Evolutionary conservation across 495 filamentous ascomycete genomes (phyloP).

Genomic region (Friedmanniomyces endolithicus): DNA sequence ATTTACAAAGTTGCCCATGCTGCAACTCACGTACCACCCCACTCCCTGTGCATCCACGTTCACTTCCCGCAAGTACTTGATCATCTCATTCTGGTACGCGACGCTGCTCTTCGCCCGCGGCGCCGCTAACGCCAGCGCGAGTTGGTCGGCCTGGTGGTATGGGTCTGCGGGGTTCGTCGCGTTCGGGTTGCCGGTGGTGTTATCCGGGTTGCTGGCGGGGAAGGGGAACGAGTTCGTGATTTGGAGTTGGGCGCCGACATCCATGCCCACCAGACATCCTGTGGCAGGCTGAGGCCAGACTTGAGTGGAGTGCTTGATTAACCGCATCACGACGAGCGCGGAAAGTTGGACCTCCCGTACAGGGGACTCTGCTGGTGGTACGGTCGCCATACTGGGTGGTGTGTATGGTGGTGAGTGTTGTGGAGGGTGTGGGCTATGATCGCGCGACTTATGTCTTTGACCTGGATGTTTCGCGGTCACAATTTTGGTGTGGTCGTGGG

Average conservation of each 20-base stretch:
- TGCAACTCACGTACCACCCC: conserved; percentile 97
- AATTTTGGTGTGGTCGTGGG: no score
- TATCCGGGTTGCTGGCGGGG: conserved; percentile 44
- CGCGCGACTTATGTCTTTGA: neutral
- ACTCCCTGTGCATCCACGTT: conserved; percentile 97
- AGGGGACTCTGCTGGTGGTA: conserved; percentile 1
- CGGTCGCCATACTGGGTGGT: conserved; percentile 11
- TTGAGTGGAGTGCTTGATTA: conserved; percentile 82
- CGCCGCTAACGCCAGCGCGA: conserved; percentile 71
- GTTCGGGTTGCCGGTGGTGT: conserved; percentile 27
- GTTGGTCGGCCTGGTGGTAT: conserved; percentile 37
- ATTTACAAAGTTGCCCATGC: conserved; percentile 97
- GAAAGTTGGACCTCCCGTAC: conserved; percentile 62
- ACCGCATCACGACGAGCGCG: conserved; percentile 88
- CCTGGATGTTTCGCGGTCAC: neutral
- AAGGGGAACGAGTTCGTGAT: conserved; percentile 93
- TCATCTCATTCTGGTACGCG: conserved; percentile 91
- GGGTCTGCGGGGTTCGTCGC: conserved; percentile 59
- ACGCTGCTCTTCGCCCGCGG: conserved; percentile 83
- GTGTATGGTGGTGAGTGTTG: neutral
- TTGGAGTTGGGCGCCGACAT: conserved; percentile 62
- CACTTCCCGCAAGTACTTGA: conserved; percentile 87
- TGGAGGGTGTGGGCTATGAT: neutral
- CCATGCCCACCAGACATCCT: conserved; percentile 86
- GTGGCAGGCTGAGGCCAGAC: conserved; percentile 82